Percentiles rank a stretch among this genome's conserved stretches.
Conservation (phyloP, 176 grass and related monocot species). For the Melocanna baccifera region DNA sequence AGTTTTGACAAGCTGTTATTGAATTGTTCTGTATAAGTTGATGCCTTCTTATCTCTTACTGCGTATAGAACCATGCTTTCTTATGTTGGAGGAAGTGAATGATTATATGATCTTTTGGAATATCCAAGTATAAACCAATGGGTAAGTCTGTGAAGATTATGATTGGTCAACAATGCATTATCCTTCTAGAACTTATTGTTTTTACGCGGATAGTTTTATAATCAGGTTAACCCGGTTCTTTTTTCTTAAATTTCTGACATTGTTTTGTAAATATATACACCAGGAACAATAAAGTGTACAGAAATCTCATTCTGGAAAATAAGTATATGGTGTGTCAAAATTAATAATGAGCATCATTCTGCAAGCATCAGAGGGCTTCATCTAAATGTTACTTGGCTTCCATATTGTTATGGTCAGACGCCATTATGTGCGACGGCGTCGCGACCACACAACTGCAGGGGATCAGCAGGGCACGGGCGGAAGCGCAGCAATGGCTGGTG, state of each 20-base stretch:
- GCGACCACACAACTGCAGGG: no score
- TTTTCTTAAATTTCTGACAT: neutral
- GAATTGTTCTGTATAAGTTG: neutral
- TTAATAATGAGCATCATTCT: neutral
- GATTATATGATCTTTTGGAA: neutral
- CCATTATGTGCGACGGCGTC: no score
- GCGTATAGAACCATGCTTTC: neutral
- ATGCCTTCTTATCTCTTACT: neutral
- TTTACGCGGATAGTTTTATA: neutral
- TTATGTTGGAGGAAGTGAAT: neutral
- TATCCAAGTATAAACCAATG: neutral
- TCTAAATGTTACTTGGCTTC: neutral
- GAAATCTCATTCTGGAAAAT: neutral
- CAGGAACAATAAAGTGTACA: neutral
- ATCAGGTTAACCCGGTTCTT: neutral
- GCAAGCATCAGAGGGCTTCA: neutral
- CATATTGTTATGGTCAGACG: no score
- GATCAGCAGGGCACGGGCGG: no score
- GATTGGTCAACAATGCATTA: neutral
- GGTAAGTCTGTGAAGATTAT: neutral
- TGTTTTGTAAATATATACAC: neutral
- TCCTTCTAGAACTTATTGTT: neutral
- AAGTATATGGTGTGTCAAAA: neutral
- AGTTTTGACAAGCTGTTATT: conserved; percentile 26
- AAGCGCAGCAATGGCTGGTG: no score